phyloP scores from a whole-genome alignment of 768 basidiomycete species.

The Tremella mesenterica region DNA sequence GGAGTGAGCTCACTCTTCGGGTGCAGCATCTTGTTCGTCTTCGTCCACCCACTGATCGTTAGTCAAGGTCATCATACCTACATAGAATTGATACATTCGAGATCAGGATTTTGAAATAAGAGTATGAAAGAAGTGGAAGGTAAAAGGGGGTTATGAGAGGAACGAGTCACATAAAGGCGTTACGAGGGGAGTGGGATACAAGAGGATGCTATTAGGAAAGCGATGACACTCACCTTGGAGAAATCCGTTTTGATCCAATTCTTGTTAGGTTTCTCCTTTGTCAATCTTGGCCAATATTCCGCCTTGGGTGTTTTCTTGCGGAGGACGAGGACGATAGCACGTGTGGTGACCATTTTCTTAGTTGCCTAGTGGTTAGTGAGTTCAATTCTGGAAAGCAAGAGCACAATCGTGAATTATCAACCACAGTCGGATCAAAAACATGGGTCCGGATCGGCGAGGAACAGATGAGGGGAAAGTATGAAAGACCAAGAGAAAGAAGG shows the following conservation, averaged over 20 bases:
- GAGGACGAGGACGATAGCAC: constrained; percentile 59
- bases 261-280: constrained; percentile 72
- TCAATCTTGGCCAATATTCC: constrained; percentile 89
- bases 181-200: no score
- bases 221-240: constrained; percentile 51
- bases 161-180: no score
- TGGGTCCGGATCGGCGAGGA: background rate
- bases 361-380: constrained; percentile 49
- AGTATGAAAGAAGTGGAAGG: no score
- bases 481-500: background rate
- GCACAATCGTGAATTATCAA: background rate
- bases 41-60: constrained; percentile 72
- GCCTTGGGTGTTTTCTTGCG: constrained; percentile 67
- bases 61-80: no score
- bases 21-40: constrained; percentile 77
- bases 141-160: no score
- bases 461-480: background rate
- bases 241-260: constrained; percentile 91
- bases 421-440: background rate
- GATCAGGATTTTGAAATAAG: background rate
- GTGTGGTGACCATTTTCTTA: constrained; percentile 56
- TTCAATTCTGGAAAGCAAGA: constrained; percentile 2
- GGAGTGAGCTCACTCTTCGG: constrained; percentile 37
- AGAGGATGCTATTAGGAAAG: background rate
- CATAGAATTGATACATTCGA: background rate